These are phyloP conservation scores for Chondrus crispus DNA, from an alignment of 23 red algal species.

Conservation along the genomic window DNA sequence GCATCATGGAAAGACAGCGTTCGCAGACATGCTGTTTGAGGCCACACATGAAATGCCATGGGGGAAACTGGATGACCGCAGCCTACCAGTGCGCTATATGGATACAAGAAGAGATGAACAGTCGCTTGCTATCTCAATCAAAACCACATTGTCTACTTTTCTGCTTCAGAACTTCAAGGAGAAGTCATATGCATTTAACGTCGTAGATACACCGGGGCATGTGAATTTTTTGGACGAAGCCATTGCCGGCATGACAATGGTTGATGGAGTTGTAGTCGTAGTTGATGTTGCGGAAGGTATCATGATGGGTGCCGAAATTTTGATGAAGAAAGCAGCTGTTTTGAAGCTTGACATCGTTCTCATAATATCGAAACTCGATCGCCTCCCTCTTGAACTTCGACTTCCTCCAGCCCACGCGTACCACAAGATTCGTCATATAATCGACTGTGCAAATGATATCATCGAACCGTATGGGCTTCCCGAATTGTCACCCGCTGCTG, in stretches of 20 bases:
- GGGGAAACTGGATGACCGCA: slow-evolving; percentile 46
- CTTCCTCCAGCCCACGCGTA: slow-evolving; percentile 86
- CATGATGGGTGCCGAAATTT: slow-evolving; percentile 78
- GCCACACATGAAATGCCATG: slow-evolving; percentile 55
- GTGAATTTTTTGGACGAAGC: slow-evolving; percentile 88
- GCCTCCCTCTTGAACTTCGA: slow-evolving; percentile 83
- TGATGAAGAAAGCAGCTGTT: slow-evolving; percentile 37
- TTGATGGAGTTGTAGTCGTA: slow-evolving; percentile 82
- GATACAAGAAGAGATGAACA: slow-evolving; percentile 95
- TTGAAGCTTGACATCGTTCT: slow-evolving; percentile 74
- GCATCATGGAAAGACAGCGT: slow-evolving; percentile 93
- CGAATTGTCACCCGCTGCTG: slow-evolving; percentile 18
- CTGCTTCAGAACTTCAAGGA: slow-evolving; percentile 47
- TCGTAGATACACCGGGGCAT: slow-evolving; percentile 93
- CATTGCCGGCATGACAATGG: slow-evolving; percentile 63
- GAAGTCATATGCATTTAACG: slow-evolving; percentile 61
- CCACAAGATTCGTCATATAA: slow-evolving; percentile 81
- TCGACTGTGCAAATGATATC: slow-evolving; percentile 69
- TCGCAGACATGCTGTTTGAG: slow-evolving; percentile 83
- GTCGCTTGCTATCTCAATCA: slow-evolving; percentile 66
- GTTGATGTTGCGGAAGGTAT: slow-evolving; percentile 94
- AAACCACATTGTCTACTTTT: slow-evolving; percentile 58
- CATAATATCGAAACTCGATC: slow-evolving; percentile 89
- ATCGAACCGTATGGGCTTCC: slow-evolving; percentile 29
- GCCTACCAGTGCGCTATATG: slow-evolving; percentile 56